These are phyloP conservation scores for Alternaria sp. DNA, from an alignment of 2,329 filamentous ascomycete genomes.

Conservation along the genomic window DNA sequence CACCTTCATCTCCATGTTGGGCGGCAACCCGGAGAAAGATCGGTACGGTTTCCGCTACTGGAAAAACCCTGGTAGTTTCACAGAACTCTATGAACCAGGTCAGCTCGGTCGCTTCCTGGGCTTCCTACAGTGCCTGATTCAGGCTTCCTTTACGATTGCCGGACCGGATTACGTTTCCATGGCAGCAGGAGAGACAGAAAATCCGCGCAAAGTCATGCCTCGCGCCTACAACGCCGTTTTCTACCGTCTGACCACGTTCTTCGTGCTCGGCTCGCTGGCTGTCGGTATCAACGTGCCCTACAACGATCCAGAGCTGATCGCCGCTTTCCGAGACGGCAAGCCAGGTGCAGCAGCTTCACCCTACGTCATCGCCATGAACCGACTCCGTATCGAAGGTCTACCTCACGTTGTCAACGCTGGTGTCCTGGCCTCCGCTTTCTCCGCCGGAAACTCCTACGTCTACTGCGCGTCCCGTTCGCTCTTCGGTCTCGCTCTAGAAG, in stretches of 20 bases:
- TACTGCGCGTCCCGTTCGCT: slow-evolving; percentile 62
- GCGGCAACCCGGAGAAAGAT: slow-evolving; percentile 72
- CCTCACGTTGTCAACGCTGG: slow-evolving; percentile 67
- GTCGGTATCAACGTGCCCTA: slow-evolving; percentile 73
- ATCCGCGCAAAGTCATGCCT: slow-evolving; percentile 63
- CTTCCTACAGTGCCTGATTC: slow-evolving; percentile 76
- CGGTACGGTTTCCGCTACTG: slow-evolving; percentile 57
- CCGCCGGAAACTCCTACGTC: slow-evolving; percentile 62
- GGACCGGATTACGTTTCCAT: slow-evolving; percentile 59
- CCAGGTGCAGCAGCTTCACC: slow-evolving; percentile 72
- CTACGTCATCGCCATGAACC: slow-evolving; percentile 67
- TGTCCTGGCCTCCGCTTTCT: slow-evolving; percentile 61
- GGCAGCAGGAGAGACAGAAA: slow-evolving; percentile 56
- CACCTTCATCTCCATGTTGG: slow-evolving; percentile 83
- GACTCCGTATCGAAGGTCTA: slow-evolving; percentile 60
- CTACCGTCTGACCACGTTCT: slow-evolving; percentile 77
- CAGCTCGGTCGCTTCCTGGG: slow-evolving; percentile 75
- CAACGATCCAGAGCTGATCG: slow-evolving; percentile 66
- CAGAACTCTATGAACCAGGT: slow-evolving; percentile 67
- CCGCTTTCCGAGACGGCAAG: slow-evolving; percentile 63
- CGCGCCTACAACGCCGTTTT: slow-evolving; percentile 80
- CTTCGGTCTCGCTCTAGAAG: slow-evolving; percentile 61
- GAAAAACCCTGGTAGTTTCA: slow-evolving; percentile 71
- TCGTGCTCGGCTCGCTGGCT: slow-evolving; percentile 75
- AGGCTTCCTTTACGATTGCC: slow-evolving; percentile 57